Evolutionary conservation across 2,329 filamentous ascomycete genomes (phyloP), one percentile per base, ranked within the genome.

Genomic region (Aspergillus melleus): DNA sequence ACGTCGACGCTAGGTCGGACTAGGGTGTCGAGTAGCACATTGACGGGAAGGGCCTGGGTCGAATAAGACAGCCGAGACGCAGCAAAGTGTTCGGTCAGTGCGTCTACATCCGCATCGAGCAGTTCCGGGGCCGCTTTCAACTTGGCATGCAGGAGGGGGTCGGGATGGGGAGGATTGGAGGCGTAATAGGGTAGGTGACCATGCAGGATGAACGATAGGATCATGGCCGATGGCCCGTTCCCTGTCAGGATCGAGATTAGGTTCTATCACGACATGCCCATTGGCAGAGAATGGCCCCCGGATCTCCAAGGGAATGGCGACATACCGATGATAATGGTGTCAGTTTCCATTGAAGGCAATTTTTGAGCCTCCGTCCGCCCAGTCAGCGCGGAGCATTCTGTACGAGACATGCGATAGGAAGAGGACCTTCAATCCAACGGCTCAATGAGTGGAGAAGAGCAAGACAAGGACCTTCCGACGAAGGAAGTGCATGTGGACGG

Each of bases 201-300:
- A 72, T 88, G 84, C 29, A 88, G 80, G 49, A 87, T 85, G 70
- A 85, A 88, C 50, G 84, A 86, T 39, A 88, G 77, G 65, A 87
- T 83, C 74, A 88, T 79, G 54, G 85, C 83, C 54, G 85, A 85
- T 50, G 85, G 85, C 58, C 85, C 85, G 70, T 86, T 86, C 68
- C 85, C 85, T 86, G 64, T 46, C 60, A 39, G 42, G 44, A 24
- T 24, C 22, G 14, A 26, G 36, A 46, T 57, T 56, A 39, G 24
- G 20, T 60, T 64, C 57, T 61, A 63, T 60, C 55, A 55, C 26
- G 47, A 56, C 46, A 24, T 47, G 54, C 52, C 49, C 52, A 61
- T 63, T 62, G 59, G 58, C 52, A 58, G 53, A 49, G 49, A 59
- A 57, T 49, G 10, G 22, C 49, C 58, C 26, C 42, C 30, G 30